Conservation (phyloP, 805 yeast species). For the Barnettozyma vustinii region DNA sequence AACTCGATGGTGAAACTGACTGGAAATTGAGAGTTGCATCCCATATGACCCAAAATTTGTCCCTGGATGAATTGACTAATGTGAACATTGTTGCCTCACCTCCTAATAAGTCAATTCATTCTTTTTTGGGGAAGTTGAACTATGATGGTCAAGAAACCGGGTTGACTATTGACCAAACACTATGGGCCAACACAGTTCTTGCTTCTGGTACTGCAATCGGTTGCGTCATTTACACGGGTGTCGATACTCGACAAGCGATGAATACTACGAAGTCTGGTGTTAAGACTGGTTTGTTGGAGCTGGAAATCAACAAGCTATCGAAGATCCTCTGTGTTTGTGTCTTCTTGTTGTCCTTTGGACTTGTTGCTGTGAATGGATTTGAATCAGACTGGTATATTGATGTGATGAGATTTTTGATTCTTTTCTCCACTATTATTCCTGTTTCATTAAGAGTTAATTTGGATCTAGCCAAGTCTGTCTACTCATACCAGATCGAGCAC, state of each 20-base stretch:
- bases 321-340: constrained; percentile 87
- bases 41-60: constrained; percentile 58
- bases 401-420: constrained; percentile 81
- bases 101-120: constrained; percentile 81
- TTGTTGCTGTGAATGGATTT: constrained; percentile 80
- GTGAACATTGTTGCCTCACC: constrained; percentile 63
- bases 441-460: constrained; percentile 91
- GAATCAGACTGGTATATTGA: constrained; percentile 80
- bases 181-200: constrained; percentile 97
- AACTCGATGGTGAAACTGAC: constrained; percentile 97
- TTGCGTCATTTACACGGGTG: constrained; percentile 83
- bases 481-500: constrained; percentile 91
- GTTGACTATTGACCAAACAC: constrained; percentile 79
- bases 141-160: constrained; percentile 56
- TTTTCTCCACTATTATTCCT: constrained; percentile 93
- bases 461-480: constrained; percentile 93
- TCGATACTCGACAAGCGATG: constrained; percentile 90
- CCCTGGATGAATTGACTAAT: constrained; percentile 46
- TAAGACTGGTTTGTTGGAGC: constrained; percentile 82
- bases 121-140: constrained; percentile 70
- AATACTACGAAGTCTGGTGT: constrained; percentile 86
- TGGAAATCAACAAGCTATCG: constrained; percentile 84
- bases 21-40: constrained; percentile 90
- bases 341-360: constrained; percentile 63
- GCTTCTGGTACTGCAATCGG: constrained; percentile 94